Percentiles rank a stretch among this genome's conserved stretches.
phyloP scores from a whole-genome alignment of 768 basidiomycete species.

The Clavaria fumosa region DNA sequence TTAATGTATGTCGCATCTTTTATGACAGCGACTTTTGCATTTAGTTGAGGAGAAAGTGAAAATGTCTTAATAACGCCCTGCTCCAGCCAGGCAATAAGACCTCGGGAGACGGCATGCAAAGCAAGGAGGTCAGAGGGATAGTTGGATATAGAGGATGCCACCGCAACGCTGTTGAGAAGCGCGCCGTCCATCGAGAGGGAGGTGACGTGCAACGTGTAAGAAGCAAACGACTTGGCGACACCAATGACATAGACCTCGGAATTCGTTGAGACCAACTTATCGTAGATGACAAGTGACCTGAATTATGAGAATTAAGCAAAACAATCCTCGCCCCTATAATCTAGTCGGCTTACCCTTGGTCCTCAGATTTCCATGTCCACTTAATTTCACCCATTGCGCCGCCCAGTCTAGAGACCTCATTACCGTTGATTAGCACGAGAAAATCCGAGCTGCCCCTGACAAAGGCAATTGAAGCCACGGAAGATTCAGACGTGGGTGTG shows the following conservation, averaged over 20 bases:
- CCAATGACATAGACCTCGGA: slow-evolving; percentile 44
- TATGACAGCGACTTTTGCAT: slow-evolving; percentile 28
- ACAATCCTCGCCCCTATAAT: no score
- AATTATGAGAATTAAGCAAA: no score
- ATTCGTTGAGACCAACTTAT: slow-evolving; percentile 39
- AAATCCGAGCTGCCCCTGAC: no score
- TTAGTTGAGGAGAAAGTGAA: slow-evolving; percentile 34
- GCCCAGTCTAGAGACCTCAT: slow-evolving; percentile 38
- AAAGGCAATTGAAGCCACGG: no score
- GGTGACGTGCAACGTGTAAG: slow-evolving; percentile 54
- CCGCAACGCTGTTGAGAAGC: slow-evolving; percentile 29
- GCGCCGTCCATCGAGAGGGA: slow-evolving; percentile 40
- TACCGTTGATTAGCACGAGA: slow-evolving; percentile 45
- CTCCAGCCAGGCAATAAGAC: slow-evolving; percentile 38
- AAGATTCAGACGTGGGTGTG: no score
- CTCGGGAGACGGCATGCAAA: slow-evolving; percentile 11
- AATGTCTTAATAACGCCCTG: slow-evolving; percentile 33
- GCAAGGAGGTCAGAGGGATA: slow-evolving; percentile 20
- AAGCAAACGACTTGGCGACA: slow-evolving; percentile 30
- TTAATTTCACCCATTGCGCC: slow-evolving; percentile 32
- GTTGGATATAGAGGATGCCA: slow-evolving; percentile 35
- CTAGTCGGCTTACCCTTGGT: slow-evolving; percentile 35
- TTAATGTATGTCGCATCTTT: slow-evolving; percentile 31
- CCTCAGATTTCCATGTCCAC: slow-evolving; percentile 65
- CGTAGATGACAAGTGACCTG: slow-evolving; percentile 52